Conservation (phyloP, 2,329 filamentous ascomycete genomes). For the Cercospora janseana region DNA sequence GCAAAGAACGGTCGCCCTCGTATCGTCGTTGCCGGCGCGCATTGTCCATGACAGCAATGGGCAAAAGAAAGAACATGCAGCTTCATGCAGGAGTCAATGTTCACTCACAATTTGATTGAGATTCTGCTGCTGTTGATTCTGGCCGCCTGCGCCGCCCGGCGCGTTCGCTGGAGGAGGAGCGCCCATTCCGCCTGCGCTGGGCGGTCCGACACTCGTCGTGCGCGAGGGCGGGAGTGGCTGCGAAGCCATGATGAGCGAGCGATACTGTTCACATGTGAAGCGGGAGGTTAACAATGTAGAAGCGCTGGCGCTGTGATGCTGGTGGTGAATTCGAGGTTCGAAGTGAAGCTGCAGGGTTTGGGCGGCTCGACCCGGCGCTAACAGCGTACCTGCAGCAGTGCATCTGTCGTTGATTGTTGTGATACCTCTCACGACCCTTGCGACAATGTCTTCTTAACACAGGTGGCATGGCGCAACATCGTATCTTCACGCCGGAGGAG, state of each 20-base stretch:
- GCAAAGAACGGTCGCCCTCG: no score
- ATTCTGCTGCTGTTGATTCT: slow-evolving; percentile 80
- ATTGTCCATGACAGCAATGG: no score
- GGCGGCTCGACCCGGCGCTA: background rate
- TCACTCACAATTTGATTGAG: slow-evolving; percentile 88
- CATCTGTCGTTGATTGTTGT: background rate
- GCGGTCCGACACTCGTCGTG: slow-evolving; percentile 39
- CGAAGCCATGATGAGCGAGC: slow-evolving; percentile 35
- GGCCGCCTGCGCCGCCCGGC: slow-evolving; percentile 39
- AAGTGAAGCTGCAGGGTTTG: background rate
- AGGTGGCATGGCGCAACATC: slow-evolving; percentile 13
- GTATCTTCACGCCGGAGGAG: slow-evolving; percentile 64
- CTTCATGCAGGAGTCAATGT: background rate
- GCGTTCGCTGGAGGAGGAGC: slow-evolving; percentile 49
- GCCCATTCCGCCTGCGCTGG: slow-evolving; percentile 41
- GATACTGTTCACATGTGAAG: slow-evolving; percentile 19
- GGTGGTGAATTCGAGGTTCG: background rate
- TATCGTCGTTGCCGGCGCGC: no score
- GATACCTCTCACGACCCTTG: no score
- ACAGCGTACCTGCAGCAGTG: slow-evolving; percentile 2
- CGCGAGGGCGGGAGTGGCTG: slow-evolving; percentile 39
- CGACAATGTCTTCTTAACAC: background rate
- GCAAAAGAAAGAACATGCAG: background rate
- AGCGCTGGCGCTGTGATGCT: background rate
- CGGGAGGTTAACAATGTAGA: background rate